phyloP scores from a whole-genome alignment of 371 early-diverging fungal species.

The Syncephalastrum sp. region DNA sequence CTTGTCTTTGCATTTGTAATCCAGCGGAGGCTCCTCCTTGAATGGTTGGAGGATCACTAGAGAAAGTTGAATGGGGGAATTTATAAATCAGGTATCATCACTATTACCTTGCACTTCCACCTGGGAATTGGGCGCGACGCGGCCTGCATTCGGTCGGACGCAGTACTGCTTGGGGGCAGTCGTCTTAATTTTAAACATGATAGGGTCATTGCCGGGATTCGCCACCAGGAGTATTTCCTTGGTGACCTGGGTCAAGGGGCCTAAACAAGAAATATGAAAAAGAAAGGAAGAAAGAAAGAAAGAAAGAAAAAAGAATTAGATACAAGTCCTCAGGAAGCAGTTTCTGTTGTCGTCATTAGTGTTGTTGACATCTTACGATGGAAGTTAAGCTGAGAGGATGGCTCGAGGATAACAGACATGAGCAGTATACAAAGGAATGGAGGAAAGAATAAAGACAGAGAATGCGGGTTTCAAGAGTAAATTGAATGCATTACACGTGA shows the following conservation, averaged over 20 bases:
- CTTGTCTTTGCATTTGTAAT: slow-evolving; percentile 82
- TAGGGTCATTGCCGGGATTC: slow-evolving; percentile 57
- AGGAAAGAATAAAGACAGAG: slow-evolving; percentile 1
- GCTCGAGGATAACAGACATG: slow-evolving; percentile 18
- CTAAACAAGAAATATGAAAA: slow-evolving; percentile 23
- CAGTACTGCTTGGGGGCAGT: slow-evolving; percentile 92
- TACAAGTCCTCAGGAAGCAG: no score
- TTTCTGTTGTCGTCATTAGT: no score
- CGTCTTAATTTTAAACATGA: slow-evolving; percentile 91
- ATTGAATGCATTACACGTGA: no score
- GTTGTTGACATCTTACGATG: slow-evolving; percentile 6
- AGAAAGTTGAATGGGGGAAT: slow-evolving; percentile 5
- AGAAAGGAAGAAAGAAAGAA: background rate
- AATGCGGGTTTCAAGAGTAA: background rate
- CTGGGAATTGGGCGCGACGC: slow-evolving; percentile 59
- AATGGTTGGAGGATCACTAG: slow-evolving; percentile 76
- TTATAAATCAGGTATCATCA: background rate
- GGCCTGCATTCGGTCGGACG: slow-evolving; percentile 86
- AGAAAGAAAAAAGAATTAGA: background rate
- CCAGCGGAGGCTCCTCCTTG: slow-evolving; percentile 67
- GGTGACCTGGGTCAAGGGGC: slow-evolving; percentile 66
- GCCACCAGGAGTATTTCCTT: slow-evolving; percentile 50
- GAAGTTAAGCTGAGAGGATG: slow-evolving; percentile 16
- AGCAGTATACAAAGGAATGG: background rate
- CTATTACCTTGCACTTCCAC: slow-evolving; percentile 64